Evolutionary conservation across 2,329 filamentous ascomycete genomes (phyloP).

Genomic region (Aquanectria penicillioides): DNA sequence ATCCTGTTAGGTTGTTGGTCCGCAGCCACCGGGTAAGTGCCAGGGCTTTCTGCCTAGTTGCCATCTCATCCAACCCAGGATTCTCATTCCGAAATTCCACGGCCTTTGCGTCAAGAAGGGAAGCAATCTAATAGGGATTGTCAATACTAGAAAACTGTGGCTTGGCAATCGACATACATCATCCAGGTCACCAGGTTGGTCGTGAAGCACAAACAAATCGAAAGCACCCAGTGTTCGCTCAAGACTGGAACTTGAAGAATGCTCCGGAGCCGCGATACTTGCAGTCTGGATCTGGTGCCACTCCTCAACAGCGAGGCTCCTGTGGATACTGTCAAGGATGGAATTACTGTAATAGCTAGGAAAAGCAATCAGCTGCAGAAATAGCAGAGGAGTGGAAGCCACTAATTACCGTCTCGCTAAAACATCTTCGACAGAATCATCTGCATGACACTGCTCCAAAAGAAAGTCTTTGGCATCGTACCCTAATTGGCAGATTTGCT

Average conservation of each 20-base stretch:
- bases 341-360: slow-evolving; percentile 78
- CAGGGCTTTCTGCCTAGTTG: slow-evolving; percentile 74
- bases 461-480: slow-evolving; percentile 92
- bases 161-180: slow-evolving; percentile 61
- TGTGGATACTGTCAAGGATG: slow-evolving; percentile 82
- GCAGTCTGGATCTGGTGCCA: slow-evolving; percentile 65
- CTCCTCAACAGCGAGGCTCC: slow-evolving; percentile 79
- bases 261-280: slow-evolving; percentile 24
- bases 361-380: slow-evolving; percentile 3
- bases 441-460: slow-evolving; percentile 69
- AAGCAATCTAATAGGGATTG: slow-evolving; percentile 60
- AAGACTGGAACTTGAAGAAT: slow-evolving; percentile 59
- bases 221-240: slow-evolving; percentile 84
- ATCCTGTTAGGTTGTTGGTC: slow-evolving; percentile 73
- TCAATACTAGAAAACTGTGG: slow-evolving; percentile 14
- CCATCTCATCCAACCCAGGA: slow-evolving; percentile 63
- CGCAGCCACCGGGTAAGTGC: slow-evolving; percentile 76
- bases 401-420: slow-evolving; percentile 72
- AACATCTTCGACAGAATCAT: slow-evolving; percentile 73
- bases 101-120: slow-evolving; percentile 73
- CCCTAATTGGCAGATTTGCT: slow-evolving; percentile 76
- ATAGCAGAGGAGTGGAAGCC: slow-evolving; percentile 42
- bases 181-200: slow-evolving; percentile 76
- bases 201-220: slow-evolving; percentile 87
- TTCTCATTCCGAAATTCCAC: slow-evolving; percentile 62